Evolutionary conservation across 352 stramenopile genomes (phyloP).

Genomic region (Phytophthora capsici): DNA sequence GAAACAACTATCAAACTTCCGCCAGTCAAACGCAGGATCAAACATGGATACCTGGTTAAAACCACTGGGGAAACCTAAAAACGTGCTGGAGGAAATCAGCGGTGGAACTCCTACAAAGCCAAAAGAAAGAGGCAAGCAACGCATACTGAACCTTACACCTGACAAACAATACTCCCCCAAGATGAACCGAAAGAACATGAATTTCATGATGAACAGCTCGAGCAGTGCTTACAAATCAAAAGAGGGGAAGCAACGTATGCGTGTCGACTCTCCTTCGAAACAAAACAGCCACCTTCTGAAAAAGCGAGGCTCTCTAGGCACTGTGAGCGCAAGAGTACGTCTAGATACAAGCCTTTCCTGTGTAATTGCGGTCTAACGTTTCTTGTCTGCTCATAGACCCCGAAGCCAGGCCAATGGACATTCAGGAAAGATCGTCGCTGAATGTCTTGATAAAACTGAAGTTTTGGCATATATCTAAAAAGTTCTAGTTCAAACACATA

Average conservation of each 20-base stretch:
- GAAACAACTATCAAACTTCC: conserved; percentile 23
- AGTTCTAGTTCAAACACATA: conserved; percentile 18
- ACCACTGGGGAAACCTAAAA: conserved; percentile 7
- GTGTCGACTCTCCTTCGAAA: conserved; percentile 1
- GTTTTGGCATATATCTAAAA: background rate
- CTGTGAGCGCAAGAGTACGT: conserved; percentile 32
- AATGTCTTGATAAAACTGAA: background rate
- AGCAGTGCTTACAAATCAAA: conserved; percentile 8
- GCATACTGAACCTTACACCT: conserved; percentile 18
- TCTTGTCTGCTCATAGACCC: conserved; percentile 1
- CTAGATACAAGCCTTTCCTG: background rate
- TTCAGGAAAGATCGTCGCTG: conserved; percentile 6
- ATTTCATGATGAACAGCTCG: conserved; percentile 21
- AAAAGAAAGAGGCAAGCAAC: conserved; percentile 13
- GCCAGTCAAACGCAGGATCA: conserved; percentile 13
- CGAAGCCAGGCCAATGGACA: conserved; percentile 15
- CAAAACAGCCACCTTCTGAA: conserved; percentile 7
- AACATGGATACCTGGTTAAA: conserved; percentile 25
- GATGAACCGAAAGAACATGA: conserved; percentile 29
- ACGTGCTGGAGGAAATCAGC: conserved; percentile 17
- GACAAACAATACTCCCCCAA: conserved; percentile 11
- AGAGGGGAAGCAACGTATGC: conserved; percentile 7
- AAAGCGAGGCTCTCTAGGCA: conserved; percentile 27
- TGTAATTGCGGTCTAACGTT: background rate
- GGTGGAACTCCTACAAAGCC: conserved; percentile 4